phyloP scores from a whole-genome alignment of 768 basidiomycete species.

The Termitomyces sp. region DNA sequence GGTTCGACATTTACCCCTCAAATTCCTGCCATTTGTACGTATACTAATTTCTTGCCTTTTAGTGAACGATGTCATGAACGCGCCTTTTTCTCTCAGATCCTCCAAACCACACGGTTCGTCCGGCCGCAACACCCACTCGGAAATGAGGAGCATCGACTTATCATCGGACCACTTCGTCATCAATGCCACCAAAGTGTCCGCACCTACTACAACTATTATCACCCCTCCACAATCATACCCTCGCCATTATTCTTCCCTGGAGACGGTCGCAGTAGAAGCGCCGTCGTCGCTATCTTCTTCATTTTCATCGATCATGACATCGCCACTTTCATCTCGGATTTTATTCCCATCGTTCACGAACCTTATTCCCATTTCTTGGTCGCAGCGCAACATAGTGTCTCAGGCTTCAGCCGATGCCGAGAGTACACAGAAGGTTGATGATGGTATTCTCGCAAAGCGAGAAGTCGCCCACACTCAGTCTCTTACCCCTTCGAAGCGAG shows the following conservation, averaged over 20 bases:
- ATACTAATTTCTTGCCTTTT: slow-evolving; percentile 44
- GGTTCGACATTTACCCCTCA: slow-evolving; percentile 62
- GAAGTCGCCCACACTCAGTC: not conserved
- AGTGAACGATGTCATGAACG: slow-evolving; percentile 33
- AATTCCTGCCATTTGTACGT: slow-evolving; percentile 53
- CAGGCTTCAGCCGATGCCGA: slow-evolving; percentile 11
- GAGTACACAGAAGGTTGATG: not conserved
- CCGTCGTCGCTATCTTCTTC: slow-evolving; percentile 31
- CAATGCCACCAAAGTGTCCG: slow-evolving; percentile 13
- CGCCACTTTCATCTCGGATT: slow-evolving; percentile 52
- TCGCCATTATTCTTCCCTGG: slow-evolving; percentile 4
- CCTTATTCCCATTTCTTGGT: slow-evolving; percentile 55
- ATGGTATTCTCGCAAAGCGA: not conserved
- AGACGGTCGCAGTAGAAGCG: slow-evolving; percentile 8
- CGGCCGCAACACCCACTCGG: slow-evolving; percentile 24
- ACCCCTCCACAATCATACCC: slow-evolving; percentile 18
- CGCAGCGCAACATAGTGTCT: slow-evolving; percentile 33
- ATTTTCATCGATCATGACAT: slow-evolving; percentile 47
- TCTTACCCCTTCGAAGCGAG: slow-evolving; percentile 18
- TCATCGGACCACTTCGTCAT: slow-evolving; percentile 25
- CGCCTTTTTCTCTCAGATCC: slow-evolving; percentile 38
- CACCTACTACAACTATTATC: slow-evolving; percentile 9
- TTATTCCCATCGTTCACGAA: slow-evolving; percentile 60
- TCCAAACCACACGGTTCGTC: slow-evolving; percentile 24
- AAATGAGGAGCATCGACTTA: slow-evolving; percentile 37